Percentiles rank a stretch among this genome's conserved stretches.
phyloP scores from a whole-genome alignment of 2,329 filamentous ascomycete species.

The Apiospora hydei region DNA sequence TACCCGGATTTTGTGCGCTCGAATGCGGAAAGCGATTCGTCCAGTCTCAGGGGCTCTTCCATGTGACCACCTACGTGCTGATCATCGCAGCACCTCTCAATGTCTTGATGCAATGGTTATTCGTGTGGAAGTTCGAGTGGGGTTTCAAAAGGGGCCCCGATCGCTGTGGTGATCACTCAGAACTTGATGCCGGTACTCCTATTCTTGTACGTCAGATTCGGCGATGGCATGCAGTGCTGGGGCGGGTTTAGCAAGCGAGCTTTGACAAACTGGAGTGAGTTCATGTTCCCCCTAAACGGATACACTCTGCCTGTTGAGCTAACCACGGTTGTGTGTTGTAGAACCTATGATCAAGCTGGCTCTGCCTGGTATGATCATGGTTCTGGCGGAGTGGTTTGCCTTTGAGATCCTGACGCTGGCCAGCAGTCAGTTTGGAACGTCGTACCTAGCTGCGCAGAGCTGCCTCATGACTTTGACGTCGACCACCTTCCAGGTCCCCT shows the following conservation, averaged over 20 bases:
- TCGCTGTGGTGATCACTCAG: slow-evolving; percentile 78
- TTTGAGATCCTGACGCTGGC: slow-evolving; percentile 92
- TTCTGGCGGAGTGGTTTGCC: slow-evolving; percentile 90
- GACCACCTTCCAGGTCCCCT: slow-evolving; percentile 89
- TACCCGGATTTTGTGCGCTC: slow-evolving; percentile 78
- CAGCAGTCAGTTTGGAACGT: slow-evolving; percentile 79
- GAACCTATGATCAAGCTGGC: slow-evolving; percentile 84
- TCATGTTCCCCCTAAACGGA: slow-evolving; percentile 26
- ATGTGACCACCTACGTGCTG: slow-evolving; percentile 80
- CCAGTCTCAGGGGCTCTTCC: slow-evolving; percentile 83
- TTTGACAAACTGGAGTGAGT: slow-evolving; percentile 72
- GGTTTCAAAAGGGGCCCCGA: slow-evolving; percentile 81
- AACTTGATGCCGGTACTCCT: slow-evolving; percentile 77
- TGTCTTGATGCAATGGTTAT: slow-evolving; percentile 78
- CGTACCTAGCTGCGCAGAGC: slow-evolving; percentile 85
- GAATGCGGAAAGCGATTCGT: slow-evolving; percentile 82
- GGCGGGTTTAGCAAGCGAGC: slow-evolving; percentile 76
- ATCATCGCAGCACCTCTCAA: slow-evolving; percentile 80
- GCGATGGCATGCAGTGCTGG: slow-evolving; percentile 80
- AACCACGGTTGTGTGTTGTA: slow-evolving; percentile 30
- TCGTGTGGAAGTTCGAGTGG: slow-evolving; percentile 75
- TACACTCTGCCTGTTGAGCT: not conserved
- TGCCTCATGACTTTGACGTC: slow-evolving; percentile 80
- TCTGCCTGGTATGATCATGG: slow-evolving; percentile 89
- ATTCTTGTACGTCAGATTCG: slow-evolving; percentile 75